These are phyloP conservation scores for Naematelia aurantialba DNA, from an alignment of 768 basidiomycete genomes.

Conservation along the genomic window DNA sequence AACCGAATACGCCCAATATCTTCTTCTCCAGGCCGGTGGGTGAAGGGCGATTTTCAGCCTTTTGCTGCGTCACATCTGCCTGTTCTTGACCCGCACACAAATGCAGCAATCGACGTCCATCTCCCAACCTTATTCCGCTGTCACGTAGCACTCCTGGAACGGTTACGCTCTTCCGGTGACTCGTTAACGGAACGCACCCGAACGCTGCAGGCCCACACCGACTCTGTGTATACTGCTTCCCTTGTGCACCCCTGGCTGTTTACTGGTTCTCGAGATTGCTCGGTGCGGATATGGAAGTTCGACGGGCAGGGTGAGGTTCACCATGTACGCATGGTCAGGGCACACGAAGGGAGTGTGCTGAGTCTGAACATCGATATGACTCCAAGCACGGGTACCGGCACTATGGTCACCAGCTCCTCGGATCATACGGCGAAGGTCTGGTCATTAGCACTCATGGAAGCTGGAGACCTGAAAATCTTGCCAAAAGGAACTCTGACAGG, in stretches of 20 bases:
- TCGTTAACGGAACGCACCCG: neutral
- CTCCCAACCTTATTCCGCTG: slow-evolving; percentile 33
- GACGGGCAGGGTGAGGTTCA: neutral
- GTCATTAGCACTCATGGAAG: neutral
- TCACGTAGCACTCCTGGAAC: slow-evolving; percentile 4
- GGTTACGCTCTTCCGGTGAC: neutral
- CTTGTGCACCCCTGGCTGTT: slow-evolving; percentile 18
- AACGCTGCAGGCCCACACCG: slow-evolving; percentile 8
- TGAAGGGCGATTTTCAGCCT: neutral
- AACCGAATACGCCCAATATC: slow-evolving; percentile 1
- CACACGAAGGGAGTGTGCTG: slow-evolving; percentile 38
- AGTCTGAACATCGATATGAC: slow-evolving; percentile 14
- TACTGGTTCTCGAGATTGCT: slow-evolving; percentile 30
- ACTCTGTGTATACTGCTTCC: slow-evolving; percentile 26
- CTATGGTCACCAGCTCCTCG: slow-evolving; percentile 25
- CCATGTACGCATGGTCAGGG: slow-evolving; percentile 10
- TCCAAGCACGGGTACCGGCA: slow-evolving; percentile 6
- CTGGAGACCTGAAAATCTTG: neutral
- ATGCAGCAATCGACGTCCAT: slow-evolving; percentile 14
- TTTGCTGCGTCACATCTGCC: neutral
- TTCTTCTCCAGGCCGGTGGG: slow-evolving; percentile 23
- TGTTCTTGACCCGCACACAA: neutral
- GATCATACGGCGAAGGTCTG: slow-evolving; percentile 28
- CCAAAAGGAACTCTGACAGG: slow-evolving; percentile 15
- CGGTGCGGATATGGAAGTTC: slow-evolving; percentile 24